These are phyloP conservation scores for Schizochytrium sp. DNA, from an alignment of 108 stramenopile species.

Conservation along the genomic window DNA sequence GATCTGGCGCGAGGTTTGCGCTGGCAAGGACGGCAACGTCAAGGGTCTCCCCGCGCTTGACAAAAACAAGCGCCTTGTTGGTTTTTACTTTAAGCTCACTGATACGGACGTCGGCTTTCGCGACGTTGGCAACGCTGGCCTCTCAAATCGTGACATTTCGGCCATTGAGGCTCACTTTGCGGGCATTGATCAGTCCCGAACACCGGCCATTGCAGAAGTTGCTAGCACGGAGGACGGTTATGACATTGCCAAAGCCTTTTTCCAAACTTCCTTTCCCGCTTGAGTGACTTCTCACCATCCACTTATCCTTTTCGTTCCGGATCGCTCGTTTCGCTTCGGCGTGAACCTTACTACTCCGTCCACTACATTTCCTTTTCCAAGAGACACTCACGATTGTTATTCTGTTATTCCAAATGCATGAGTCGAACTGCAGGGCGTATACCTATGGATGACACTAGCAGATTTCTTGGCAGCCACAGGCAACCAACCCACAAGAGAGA, in stretches of 20 bases:
- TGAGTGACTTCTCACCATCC: not conserved
- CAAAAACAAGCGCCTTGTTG: not conserved
- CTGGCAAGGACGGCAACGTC: not conserved
- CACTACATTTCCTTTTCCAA: too few relatives aligned
- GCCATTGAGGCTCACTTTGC: not conserved
- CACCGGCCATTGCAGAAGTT: not conserved
- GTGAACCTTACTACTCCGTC: too few relatives aligned
- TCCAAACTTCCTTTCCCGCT: not conserved
- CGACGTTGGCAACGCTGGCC: not conserved
- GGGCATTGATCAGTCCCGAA: not conserved
- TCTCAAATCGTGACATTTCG: not conserved
- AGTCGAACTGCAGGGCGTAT: too few relatives aligned
- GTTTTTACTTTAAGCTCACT: not conserved
- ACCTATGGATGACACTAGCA: too few relatives aligned
- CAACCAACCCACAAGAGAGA: too few relatives aligned
- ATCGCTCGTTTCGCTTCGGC: too few relatives aligned
- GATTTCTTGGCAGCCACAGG: too few relatives aligned
- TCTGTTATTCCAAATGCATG: too few relatives aligned
- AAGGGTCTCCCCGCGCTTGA: conserved; percentile 4
- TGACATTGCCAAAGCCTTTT: not conserved
- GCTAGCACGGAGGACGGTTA: not conserved
- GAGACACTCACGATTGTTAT: too few relatives aligned
- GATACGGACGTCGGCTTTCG: not conserved
- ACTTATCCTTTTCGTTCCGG: too few relatives aligned
- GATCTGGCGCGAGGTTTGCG: not conserved